Base-by-base conservation (phyloP, 176 grass and related monocot species). In the Typha latifolia region DNA sequence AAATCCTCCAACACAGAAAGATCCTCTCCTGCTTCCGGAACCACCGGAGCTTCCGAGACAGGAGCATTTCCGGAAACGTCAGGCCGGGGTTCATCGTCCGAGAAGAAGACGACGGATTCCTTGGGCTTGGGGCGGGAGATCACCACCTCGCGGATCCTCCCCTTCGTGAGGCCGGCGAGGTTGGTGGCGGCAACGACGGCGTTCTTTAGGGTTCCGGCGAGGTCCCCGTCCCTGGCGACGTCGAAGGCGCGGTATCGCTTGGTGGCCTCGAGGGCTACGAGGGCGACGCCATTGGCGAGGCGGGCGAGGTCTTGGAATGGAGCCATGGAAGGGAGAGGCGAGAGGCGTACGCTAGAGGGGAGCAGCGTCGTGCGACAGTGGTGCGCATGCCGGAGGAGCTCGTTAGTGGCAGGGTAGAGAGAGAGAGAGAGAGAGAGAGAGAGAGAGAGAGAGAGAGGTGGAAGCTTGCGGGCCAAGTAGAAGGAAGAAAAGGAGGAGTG, bases 141-240 rank as follows among this genome's bases (percentile, higher is more conserved):
- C 22, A 77, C 69, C 52, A 81, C 80, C 57, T 66, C 47, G 52
- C 69, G 85, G 47, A 72, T 71, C 26, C 67, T 82, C 29, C 94
- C 89, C 37, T 50, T 80, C 19, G 94, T 97, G 63, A 97, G 85
- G 29, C 88, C 85, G 12, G 64, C 82, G n/a, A 97, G 73, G 63
- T 97, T 85, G 57, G 89, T 86, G 52, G 83, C 85, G 14, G 83
- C 77, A 20, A 84, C 74, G 66, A 92, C 43, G 69, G 83, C 81
- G 19, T 62, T 79, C 73, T 77, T 87, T 29, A 76, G 14, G 12
- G 51, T 21, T 19, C 20, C 47, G 13, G 62, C 63, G 51, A 97
- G 48, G 59, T 77, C 62, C 31, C 87, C 85, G 15, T 48, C 63
- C 0, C 32, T 22, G 11, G 84, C 66, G 24, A 66, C 56, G 2